Evolutionary conservation across 495 filamentous ascomycete genomes (phyloP).

Genomic region (Hypoxylon lenormandii): DNA sequence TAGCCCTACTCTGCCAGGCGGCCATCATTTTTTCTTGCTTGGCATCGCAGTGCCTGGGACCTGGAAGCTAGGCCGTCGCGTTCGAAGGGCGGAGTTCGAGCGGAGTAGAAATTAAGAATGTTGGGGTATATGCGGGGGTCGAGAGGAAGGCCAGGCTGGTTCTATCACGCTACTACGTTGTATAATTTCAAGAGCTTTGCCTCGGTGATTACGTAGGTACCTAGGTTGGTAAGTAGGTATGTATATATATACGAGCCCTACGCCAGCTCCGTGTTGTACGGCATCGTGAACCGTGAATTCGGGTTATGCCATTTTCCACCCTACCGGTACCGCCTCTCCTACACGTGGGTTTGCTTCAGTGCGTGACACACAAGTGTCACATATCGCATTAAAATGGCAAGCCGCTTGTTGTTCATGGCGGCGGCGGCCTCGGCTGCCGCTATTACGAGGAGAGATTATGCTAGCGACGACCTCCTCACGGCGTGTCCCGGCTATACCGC

Average conservation of each 20-base stretch:
- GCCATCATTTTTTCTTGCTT: background rate
- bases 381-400: constrained; percentile 36
- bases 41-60: background rate
- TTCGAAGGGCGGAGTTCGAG: constrained; percentile 19
- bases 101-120: constrained; percentile 21
- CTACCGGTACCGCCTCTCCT: background rate
- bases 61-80: background rate
- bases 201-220: background rate
- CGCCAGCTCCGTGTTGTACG: background rate
- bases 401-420: constrained; percentile 44
- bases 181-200: background rate
- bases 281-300: constrained; percentile 5
- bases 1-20: constrained; percentile 2
- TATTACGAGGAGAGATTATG: constrained; percentile 41
- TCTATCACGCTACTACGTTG: constrained; percentile 24
- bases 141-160: background rate
- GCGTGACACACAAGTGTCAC: constrained; percentile 11
- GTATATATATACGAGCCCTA: constrained; percentile 27
- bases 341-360: constrained; percentile 18
- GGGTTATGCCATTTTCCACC: constrained; percentile 21
- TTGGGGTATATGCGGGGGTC: constrained; percentile 40
- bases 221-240: too few relatives aligned
- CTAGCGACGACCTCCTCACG: constrained; percentile 46
- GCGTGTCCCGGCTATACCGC: constrained; percentile 79
- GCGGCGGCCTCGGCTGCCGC: constrained; percentile 48